phyloP scores from a whole-genome alignment of 225 moss, liverwort and hornwort species.

The Sphagnum tenellum region DNA sequence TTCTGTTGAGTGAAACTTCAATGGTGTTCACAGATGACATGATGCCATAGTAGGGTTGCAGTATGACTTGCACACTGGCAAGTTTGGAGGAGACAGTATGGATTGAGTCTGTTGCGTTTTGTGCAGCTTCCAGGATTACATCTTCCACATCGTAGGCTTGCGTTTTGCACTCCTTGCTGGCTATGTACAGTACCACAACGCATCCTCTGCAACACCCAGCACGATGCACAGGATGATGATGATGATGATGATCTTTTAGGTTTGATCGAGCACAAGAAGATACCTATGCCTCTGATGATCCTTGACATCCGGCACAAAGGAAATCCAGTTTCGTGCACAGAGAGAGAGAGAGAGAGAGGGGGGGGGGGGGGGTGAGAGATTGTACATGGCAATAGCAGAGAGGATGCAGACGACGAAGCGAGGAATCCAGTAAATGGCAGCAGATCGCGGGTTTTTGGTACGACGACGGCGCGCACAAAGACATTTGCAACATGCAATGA shows the following conservation, averaged over 20 bases:
- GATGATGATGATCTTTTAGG: too few species aligned
- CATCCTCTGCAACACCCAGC: conserved; percentile 23
- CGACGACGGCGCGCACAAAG: conserved; percentile 18
- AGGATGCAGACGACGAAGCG: conserved; percentile 44
- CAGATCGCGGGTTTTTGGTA: conserved; percentile 29
- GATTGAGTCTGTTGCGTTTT: conserved; percentile 28
- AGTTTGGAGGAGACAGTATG: conserved; percentile 31
- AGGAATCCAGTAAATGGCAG: conserved; percentile 38
- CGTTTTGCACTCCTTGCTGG: conserved; percentile 18
- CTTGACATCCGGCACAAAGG: background rate
- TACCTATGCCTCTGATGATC: background rate
- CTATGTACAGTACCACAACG: conserved; percentile 37
- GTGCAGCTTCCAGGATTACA: conserved; percentile 20
- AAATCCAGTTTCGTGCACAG: background rate
- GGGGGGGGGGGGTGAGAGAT: background rate
- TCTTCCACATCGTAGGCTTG: conserved; percentile 38
- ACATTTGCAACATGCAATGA: conserved; percentile 46
- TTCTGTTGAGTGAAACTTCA: conserved; percentile 20
- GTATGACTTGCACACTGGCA: conserved; percentile 15
- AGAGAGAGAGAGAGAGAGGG: background rate
- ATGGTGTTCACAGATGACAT: conserved; percentile 22
- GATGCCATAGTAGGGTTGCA: conserved; percentile 16
- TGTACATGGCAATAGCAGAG: conserved; percentile 37
- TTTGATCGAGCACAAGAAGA: too few species aligned
- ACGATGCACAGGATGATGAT: background rate